Percentiles rank a stretch among this genome's conserved stretches.
Evolutionary conservation across 805 yeast genomes (phyloP).

Genomic region (Teunomyces kruisii): DNA sequence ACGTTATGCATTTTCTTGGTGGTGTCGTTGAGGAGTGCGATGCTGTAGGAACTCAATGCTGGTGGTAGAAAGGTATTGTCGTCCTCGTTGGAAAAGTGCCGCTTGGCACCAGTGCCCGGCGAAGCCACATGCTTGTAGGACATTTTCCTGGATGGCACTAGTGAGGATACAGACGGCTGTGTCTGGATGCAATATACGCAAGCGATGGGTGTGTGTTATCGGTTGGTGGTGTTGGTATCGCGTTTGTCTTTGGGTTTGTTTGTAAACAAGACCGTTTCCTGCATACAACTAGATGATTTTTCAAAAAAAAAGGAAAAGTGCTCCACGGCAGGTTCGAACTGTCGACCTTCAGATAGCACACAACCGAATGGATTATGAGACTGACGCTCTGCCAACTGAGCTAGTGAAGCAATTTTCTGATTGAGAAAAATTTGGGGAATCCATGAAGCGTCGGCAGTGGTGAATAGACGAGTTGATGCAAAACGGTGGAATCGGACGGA

Average conservation of each 20-base stretch:
- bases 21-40: conserved; percentile 48
- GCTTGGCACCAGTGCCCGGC: conserved; percentile 6
- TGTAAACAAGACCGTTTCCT: conserved; percentile 4
- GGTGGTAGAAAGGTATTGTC: conserved; percentile 60
- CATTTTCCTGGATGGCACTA: background rate
- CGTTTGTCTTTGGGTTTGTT: conserved; percentile 6
- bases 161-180: background rate
- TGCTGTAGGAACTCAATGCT: conserved; percentile 56
- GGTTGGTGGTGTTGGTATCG: background rate
- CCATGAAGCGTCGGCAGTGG: no score
- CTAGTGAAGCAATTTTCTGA: conserved; percentile 16
- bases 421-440: background rate
- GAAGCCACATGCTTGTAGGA: background rate
- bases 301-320: conserved; percentile 14
- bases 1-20: conserved; percentile 11
- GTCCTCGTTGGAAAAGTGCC: conserved; percentile 29
- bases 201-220: background rate
- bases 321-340: conserved; percentile 43
- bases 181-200: background rate
- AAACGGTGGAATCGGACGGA: no score
- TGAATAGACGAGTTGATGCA: background rate
- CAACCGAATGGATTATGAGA: conserved; percentile 14
- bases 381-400: conserved; percentile 23
- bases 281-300: background rate
- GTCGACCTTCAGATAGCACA: conserved; percentile 38